These are phyloP conservation scores for Alnus rubra DNA, from an alignment of 306 rosid genomes.

Conservation along the genomic window DNA sequence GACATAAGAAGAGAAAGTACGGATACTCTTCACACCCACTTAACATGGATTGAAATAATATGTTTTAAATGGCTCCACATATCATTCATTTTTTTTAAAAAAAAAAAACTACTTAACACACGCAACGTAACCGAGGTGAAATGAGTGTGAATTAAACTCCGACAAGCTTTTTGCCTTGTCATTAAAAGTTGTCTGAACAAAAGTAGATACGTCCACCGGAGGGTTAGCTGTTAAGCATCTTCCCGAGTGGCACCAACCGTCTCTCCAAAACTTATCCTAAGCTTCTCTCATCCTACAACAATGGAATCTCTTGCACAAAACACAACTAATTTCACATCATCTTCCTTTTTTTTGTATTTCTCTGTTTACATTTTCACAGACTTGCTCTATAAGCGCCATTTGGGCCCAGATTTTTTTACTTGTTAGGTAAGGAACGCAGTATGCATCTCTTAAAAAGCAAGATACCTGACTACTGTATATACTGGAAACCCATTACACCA, in stretches of 20 bases:
- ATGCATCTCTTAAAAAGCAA: neutral
- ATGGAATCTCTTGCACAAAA: neutral
- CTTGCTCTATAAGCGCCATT: neutral
- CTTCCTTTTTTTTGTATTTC: too few relatives aligned
- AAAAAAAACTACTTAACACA: too few relatives aligned
- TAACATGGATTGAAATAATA: too few relatives aligned
- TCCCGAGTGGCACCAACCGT: neutral
- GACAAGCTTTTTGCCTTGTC: neutral
- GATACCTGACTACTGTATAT: constrained; percentile 12
- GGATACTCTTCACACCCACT: neutral
- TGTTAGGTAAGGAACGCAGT: neutral
- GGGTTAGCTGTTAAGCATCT: neutral
- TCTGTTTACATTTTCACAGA: neutral
- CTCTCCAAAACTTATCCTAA: neutral
- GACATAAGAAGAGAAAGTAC: neutral
- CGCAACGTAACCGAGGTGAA: too few relatives aligned
- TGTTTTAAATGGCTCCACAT: too few relatives aligned
- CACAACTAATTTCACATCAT: neutral
- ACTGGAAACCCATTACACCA: constrained; percentile 17
- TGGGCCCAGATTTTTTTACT: neutral
- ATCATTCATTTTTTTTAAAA: too few relatives aligned
- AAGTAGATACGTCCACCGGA: neutral
- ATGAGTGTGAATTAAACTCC: neutral
- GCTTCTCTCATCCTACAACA: neutral
- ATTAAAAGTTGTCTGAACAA: neutral